phyloP scores from a whole-genome alignment of 139 green algal species.

The Volvox africanus region DNA sequence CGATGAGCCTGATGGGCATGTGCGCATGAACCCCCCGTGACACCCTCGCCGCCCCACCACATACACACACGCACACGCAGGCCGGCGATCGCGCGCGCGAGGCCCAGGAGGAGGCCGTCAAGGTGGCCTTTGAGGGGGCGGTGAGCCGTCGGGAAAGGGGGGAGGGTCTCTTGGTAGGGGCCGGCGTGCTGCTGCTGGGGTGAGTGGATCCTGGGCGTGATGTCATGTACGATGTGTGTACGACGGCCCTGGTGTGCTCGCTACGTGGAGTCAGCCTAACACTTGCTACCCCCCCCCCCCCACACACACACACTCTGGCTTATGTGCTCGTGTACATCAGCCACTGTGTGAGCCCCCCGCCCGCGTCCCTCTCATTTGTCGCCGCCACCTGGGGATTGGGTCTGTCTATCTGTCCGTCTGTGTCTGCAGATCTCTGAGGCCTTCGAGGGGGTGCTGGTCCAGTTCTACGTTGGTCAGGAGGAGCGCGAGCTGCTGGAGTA shows the following conservation, averaged over 20 bases:
- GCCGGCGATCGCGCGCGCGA: slow-evolving; percentile 57
- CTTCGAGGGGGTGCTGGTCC: slow-evolving; percentile 32
- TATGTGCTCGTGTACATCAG: no score
- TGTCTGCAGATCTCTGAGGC: slow-evolving; percentile 22
- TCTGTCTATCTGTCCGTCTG: not conserved
- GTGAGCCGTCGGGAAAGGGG: slow-evolving; percentile 28
- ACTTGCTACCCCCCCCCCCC: no score
- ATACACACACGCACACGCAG: not conserved
- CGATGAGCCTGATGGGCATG: no score
- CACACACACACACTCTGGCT: no score
- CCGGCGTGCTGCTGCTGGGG: not conserved
- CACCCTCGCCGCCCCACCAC: not conserved
- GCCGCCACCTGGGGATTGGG: not conserved
- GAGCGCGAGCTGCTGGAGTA: slow-evolving; percentile 73
- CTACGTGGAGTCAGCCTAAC: no score
- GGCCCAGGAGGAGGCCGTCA: slow-evolving; percentile 48
- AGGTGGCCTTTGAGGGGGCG: slow-evolving; percentile 65
- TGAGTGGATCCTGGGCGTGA: not conserved
- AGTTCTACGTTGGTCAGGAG: slow-evolving; percentile 70
- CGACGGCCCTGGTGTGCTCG: no score
- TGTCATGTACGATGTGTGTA: no score
- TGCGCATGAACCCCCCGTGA: not conserved
- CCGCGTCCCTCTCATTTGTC: no score
- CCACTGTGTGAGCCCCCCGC: no score
- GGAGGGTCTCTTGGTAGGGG: no score